Percentiles rank a stretch among this genome's conserved stretches.
Conservation (phyloP, 2,329 filamentous ascomycete genomes). For the Hymenoscyphus repandus region DNA sequence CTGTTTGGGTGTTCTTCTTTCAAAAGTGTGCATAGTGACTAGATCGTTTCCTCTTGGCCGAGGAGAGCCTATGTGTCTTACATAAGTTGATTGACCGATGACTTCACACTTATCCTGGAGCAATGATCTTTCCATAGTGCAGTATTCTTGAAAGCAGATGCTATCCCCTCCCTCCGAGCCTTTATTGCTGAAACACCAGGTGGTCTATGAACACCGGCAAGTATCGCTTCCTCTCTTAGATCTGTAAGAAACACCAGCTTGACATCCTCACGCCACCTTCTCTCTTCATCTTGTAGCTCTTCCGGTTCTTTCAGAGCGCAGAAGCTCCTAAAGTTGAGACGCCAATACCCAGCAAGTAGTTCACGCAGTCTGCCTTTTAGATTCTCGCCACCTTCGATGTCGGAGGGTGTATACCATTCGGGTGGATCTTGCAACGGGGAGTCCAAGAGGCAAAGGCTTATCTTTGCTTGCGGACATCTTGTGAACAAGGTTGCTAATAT, state of each 20-base stretch:
- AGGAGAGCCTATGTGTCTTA: no score
- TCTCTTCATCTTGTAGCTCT: background rate
- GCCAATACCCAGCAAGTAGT: background rate
- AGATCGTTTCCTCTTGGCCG: no score
- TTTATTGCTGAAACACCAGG: background rate
- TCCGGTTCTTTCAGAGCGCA: background rate
- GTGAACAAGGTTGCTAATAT: background rate
- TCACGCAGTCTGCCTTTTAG: background rate
- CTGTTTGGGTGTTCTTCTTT: no score
- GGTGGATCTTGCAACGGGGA: background rate
- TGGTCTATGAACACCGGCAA: background rate
- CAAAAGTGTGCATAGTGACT: no score
- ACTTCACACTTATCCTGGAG: no score
- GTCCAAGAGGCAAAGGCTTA: background rate
- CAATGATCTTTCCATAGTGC: background rate
- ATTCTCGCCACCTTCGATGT: background rate
- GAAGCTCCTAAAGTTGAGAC: background rate
- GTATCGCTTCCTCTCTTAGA: background rate
- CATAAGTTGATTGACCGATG: no score
- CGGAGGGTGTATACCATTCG: conserved; percentile 1
- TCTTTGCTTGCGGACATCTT: background rate
- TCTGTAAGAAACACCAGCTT: background rate
- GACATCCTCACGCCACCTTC: background rate
- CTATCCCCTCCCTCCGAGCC: background rate
- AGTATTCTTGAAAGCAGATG: background rate